A percentile compares a stretch with the other conserved stretches of the same genome.
Evolutionary conservation across 2,329 filamentous ascomycete species (phyloP).

Genomic region (Didymella lethalis): DNA sequence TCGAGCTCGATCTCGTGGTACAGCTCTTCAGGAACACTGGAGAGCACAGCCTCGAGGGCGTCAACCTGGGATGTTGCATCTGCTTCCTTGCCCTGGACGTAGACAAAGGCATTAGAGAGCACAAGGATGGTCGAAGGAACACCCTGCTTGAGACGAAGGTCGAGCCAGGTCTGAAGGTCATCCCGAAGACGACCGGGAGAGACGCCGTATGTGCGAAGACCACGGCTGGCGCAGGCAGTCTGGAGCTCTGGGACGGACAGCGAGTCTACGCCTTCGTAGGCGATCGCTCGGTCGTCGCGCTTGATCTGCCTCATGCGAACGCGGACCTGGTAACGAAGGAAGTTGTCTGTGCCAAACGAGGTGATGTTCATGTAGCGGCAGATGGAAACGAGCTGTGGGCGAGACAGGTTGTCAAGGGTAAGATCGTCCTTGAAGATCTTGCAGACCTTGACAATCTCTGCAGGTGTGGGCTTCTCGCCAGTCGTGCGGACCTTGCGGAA

Average conservation of each 20-base stretch:
- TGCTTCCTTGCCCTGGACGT: constrained; percentile 82
- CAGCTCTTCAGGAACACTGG: constrained; percentile 93
- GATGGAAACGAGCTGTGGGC: constrained; percentile 95
- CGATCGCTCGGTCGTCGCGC: constrained; percentile 93
- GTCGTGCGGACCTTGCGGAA: constrained; percentile 90
- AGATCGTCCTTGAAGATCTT: constrained; percentile 98
- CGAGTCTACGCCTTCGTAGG: constrained; percentile 90
- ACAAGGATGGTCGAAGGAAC: constrained; percentile 97
- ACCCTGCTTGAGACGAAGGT: constrained; percentile 88
- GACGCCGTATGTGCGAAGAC: constrained; percentile 90
- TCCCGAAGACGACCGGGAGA: constrained; percentile 87
- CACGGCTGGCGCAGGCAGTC: constrained; percentile 87
- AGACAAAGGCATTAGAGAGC: constrained; percentile 97
- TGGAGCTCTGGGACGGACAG: constrained; percentile 94
- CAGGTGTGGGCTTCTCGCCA: constrained; percentile 83
- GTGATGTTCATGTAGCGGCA: constrained; percentile 98
- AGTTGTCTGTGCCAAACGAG: constrained; percentile 95
- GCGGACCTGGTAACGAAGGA: constrained; percentile 95
- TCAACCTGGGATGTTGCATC: constrained; percentile 92
- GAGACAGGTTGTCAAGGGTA: constrained; percentile 94
- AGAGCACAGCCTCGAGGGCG: constrained; percentile 88
- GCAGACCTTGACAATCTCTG: constrained; percentile 98
- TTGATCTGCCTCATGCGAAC: constrained; percentile 99
- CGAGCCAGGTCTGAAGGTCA: constrained; percentile 92
- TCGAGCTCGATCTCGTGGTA: constrained; percentile 99